Conservation (phyloP, 139 green algal species). For the Haematococcus lacustris region DNA sequence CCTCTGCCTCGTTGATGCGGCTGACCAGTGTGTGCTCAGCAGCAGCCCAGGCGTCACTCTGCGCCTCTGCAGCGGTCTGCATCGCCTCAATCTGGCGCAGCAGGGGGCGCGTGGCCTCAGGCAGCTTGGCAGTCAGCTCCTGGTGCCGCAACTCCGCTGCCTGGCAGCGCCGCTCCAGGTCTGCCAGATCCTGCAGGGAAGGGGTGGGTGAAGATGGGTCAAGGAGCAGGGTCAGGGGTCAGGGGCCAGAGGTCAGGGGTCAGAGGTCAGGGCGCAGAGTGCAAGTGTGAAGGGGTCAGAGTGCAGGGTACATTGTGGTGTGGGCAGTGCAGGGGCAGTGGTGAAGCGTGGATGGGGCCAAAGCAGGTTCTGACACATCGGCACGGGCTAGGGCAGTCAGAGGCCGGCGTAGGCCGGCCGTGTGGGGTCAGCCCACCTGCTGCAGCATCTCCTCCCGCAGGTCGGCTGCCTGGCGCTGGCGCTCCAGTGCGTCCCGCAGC, state of each 20-base stretch:
- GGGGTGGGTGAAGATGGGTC: not conserved
- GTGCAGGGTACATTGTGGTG: too few relatives aligned
- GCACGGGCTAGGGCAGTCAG: too few relatives aligned
- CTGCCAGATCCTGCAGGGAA: constrained; percentile 42
- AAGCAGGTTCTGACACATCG: too few relatives aligned
- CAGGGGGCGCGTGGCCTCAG: constrained; percentile 84
- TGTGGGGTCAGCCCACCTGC: constrained; percentile 15
- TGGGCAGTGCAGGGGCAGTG: not conserved
- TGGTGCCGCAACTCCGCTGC: constrained; percentile 81
- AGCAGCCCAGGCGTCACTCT: constrained; percentile 53
- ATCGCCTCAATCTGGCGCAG: constrained; percentile 88
- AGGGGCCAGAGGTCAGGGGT: too few relatives aligned
- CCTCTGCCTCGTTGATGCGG: constrained; percentile 48
- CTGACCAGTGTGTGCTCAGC: constrained; percentile 59
- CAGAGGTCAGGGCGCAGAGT: too few relatives aligned
- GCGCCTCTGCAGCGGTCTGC: constrained; percentile 46
- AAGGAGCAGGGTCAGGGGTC: too few relatives aligned
- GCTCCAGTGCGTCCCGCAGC: constrained; percentile 58
- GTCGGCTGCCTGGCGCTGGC: constrained; percentile 47
- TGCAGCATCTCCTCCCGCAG: constrained; percentile 47
- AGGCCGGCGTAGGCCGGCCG: too few relatives aligned
- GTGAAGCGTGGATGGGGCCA: not conserved
- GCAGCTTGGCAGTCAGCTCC: constrained; percentile 75
- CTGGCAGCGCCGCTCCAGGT: constrained; percentile 61
- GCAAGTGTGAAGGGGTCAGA: too few relatives aligned